These are phyloP conservation scores for Umbelopsis vinacea DNA, from an alignment of 192 early-diverging fungal species.

Conservation along the genomic window DNA sequence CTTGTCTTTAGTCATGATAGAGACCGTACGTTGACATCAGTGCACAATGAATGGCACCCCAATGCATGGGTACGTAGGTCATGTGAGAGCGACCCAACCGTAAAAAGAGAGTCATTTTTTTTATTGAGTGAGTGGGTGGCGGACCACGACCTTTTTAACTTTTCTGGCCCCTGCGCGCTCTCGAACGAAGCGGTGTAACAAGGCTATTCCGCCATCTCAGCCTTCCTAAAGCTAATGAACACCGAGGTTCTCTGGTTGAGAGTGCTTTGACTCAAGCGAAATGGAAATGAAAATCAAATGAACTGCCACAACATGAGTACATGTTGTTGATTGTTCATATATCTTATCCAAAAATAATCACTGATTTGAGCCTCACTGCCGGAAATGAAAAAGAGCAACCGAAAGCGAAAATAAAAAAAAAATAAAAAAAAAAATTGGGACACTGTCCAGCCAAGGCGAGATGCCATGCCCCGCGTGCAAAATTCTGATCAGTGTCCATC, in stretches of 20 bases:
- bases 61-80: neutral
- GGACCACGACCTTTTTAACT: neutral
- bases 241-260: neutral
- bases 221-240: neutral
- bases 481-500: neutral
- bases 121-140: neutral
- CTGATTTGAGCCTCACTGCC: slow-evolving; percentile 2
- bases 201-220: neutral
- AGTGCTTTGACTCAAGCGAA: too few relatives aligned
- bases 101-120: neutral
- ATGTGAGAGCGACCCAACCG: neutral
- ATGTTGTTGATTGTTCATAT: slow-evolving; percentile 5
- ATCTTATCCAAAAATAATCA: neutral
- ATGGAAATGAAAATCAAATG: too few relatives aligned
- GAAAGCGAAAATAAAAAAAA: neutral
- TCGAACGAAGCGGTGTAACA: slow-evolving; percentile 3
- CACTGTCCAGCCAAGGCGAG: neutral
- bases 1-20: too few relatives aligned
- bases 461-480: neutral
- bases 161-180: slow-evolving; percentile 14
- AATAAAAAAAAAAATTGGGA: neutral
- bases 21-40: too few relatives aligned
- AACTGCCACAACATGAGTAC: neutral
- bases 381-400: slow-evolving; percentile 1
- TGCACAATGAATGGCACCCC: too few relatives aligned